Percentiles rank a stretch among this genome's conserved stretches.
These are phyloP conservation scores for Cyclostephanos invisitatus DNA, from an alignment of 108 stramenopile genomes.

Conservation along the genomic window DNA sequence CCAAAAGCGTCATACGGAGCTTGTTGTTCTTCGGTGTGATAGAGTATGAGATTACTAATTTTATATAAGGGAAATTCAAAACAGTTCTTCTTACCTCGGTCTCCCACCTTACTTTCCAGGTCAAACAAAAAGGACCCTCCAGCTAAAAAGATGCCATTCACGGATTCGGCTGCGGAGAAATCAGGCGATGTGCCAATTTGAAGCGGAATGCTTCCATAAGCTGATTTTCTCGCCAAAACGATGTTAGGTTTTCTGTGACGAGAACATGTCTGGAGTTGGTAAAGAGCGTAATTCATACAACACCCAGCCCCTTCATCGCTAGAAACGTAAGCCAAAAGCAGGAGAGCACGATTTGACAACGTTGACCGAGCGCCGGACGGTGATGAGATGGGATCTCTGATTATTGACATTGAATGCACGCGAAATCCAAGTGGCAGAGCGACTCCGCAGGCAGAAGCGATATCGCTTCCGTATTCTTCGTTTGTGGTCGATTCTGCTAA, in stretches of 20 bases:
- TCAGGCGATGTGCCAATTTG: constrained; percentile 3
- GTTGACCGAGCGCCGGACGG: not conserved
- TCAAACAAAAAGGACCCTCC: constrained; percentile 41
- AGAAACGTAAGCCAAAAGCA: constrained; percentile 29
- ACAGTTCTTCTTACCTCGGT: constrained; percentile 6
- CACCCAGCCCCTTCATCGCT: not conserved
- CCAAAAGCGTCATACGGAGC: constrained; percentile 9
- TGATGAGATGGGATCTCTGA: constrained; percentile 25
- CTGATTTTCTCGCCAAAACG: constrained; percentile 22
- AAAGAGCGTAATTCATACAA: constrained; percentile 31
- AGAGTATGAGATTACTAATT: not conserved
- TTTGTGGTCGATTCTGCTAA: constrained; percentile 16
- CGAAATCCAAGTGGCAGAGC: constrained; percentile 27
- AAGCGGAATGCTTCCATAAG: constrained; percentile 21
- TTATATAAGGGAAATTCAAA: not conserved
- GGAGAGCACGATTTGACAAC: constrained; percentile 26
- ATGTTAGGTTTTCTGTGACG: constrained; percentile 11
- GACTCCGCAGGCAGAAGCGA: constrained; percentile 14
- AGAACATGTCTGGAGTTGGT: constrained; percentile 28
- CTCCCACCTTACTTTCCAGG: constrained; percentile 5
- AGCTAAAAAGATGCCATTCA: constrained; percentile 42
- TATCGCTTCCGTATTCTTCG: not conserved
- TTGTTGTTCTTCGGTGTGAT: not conserved
- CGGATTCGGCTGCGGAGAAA: constrained; percentile 3
- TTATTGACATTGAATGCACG: constrained; percentile 31